A percentile compares a stretch with the other conserved stretches of the same genome.
phyloP scores from a whole-genome alignment of 495 filamentous ascomycete genomes.

The Aspergillus heteromorphus region DNA sequence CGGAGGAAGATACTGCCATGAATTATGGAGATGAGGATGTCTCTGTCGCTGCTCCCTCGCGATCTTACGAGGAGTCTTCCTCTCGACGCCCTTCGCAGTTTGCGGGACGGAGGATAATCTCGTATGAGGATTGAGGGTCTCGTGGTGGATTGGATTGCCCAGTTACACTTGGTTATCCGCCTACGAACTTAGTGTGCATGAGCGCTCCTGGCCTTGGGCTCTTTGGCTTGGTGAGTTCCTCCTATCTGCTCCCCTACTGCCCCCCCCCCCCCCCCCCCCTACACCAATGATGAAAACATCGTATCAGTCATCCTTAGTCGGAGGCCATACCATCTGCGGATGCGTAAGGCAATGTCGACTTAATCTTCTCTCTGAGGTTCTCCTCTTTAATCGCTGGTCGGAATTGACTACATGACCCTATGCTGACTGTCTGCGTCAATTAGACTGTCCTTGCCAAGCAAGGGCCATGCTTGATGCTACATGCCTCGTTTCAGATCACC shows the following conservation, averaged over 20 bases:
- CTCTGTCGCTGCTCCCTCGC: neutral
- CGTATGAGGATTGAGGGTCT: slow-evolving; percentile 34
- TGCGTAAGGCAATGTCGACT: slow-evolving; percentile 37
- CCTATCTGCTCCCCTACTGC: neutral
- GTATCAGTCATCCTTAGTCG: slow-evolving; percentile 45
- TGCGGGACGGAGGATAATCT: slow-evolving; percentile 31
- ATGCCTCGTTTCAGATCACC: no score
- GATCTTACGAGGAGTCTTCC: neutral
- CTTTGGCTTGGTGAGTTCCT: neutral
- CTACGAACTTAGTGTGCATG: neutral
- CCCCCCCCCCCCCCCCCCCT: neutral
- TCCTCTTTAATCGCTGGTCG: neutral
- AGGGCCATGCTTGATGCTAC: neutral
- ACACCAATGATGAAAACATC: slow-evolving; percentile 34
- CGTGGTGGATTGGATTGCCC: neutral
- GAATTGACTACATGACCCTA: neutral
- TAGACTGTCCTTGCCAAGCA: neutral
- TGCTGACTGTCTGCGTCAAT: neutral
- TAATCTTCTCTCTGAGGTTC: slow-evolving; percentile 36
- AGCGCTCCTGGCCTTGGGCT: neutral
- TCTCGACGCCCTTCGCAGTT: slow-evolving; percentile 5
- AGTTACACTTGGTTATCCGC: neutral
- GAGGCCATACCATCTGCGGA: slow-evolving; percentile 39
- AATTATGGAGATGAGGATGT: slow-evolving; percentile 12
- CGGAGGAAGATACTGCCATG: slow-evolving; percentile 1